A percentile compares a stretch with the other conserved stretches of the same genome.
Evolutionary conservation across 495 filamentous ascomycete species (phyloP).

Genomic region (Xylaria longipes): DNA sequence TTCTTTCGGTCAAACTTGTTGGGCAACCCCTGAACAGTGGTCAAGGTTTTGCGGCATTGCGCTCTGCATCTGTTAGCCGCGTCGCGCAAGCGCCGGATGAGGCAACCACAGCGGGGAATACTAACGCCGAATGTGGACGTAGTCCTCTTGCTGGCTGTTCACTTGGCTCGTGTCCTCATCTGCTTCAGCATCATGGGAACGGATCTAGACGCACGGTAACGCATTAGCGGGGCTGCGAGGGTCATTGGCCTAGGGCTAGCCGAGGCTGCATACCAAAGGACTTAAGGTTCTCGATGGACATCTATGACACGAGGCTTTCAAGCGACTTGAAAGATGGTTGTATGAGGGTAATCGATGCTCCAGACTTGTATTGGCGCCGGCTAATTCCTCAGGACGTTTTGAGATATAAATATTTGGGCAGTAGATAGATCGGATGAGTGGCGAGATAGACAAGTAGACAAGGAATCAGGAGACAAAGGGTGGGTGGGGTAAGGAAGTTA

Average conservation of each 20-base stretch:
- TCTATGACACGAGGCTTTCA: conserved; percentile 11
- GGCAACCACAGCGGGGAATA: not conserved
- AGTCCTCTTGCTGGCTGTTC: conserved; percentile 26
- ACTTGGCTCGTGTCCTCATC: conserved; percentile 25
- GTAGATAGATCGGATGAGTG: not conserved
- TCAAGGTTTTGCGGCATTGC: conserved; percentile 99
- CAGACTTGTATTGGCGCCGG: not conserved
- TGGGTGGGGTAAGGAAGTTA: conserved; percentile 17
- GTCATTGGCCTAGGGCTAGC: not conserved
- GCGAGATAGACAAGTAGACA: not conserved
- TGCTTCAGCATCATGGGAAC: conserved; percentile 28
- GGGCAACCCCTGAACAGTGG: conserved; percentile 96
- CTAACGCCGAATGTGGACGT: conserved; percentile 26
- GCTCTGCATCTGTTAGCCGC: conserved; percentile 39
- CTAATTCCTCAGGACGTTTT: conserved; percentile 2
- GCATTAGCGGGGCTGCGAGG: conserved; percentile 20
- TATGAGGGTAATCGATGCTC: not conserved
- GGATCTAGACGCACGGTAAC: conserved; percentile 14
- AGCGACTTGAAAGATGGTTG: not conserved
- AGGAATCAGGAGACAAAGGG: conserved; percentile 9
- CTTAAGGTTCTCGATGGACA: conserved; percentile 29
- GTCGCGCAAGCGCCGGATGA: not conserved
- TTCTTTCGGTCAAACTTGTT: conserved; percentile 99
- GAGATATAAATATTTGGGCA: not conserved
- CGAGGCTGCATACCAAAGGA: conserved; percentile 23